Conservation (phyloP, 345 rosid species). For the Salix caprea region DNA sequence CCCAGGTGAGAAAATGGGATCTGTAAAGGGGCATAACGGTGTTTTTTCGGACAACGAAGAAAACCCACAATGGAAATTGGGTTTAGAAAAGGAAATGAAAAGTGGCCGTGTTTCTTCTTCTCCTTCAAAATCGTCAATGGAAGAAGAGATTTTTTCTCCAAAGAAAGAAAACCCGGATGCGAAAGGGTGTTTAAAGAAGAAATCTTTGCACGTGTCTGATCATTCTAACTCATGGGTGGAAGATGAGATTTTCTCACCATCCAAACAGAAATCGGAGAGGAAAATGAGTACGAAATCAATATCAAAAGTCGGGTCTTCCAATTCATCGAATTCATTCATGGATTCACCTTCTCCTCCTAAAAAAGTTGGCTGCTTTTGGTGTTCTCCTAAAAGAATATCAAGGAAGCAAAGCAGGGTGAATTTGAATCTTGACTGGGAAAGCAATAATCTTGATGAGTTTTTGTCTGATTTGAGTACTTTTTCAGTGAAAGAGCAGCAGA, state of each 20-base stretch:
- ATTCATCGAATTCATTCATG: constrained; percentile 25
- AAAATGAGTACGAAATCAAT: constrained; percentile 15
- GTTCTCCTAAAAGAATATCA: constrained; percentile 45
- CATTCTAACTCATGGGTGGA: constrained; percentile 7
- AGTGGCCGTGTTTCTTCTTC: constrained; percentile 8
- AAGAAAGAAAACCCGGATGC: constrained; percentile 14
- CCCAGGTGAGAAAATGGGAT: background rate
- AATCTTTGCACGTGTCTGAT: constrained; percentile 18
- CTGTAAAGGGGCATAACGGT: background rate
- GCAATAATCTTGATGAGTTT: constrained; percentile 30
- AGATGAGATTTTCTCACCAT: background rate
- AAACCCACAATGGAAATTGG: constrained; percentile 19
- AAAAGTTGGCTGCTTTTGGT: constrained; percentile 56
- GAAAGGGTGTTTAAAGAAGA: constrained; percentile 22
- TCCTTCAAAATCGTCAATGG: constrained; percentile 11
- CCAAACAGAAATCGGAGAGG: background rate
- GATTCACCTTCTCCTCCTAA: constrained; percentile 53
- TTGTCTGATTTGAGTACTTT: constrained; percentile 44
- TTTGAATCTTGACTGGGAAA: constrained; percentile 32
- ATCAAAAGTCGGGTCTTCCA: constrained; percentile 8
- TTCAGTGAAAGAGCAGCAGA: constrained; percentile 53
- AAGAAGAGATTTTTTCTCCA: constrained; percentile 10
- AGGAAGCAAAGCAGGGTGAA: constrained; percentile 31
- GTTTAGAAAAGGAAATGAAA: constrained; percentile 8
- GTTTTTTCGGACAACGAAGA: constrained; percentile 14